Base-by-base conservation (phyloP, 768 basidiomycete species). In the Phylloporus sp. region DNA sequence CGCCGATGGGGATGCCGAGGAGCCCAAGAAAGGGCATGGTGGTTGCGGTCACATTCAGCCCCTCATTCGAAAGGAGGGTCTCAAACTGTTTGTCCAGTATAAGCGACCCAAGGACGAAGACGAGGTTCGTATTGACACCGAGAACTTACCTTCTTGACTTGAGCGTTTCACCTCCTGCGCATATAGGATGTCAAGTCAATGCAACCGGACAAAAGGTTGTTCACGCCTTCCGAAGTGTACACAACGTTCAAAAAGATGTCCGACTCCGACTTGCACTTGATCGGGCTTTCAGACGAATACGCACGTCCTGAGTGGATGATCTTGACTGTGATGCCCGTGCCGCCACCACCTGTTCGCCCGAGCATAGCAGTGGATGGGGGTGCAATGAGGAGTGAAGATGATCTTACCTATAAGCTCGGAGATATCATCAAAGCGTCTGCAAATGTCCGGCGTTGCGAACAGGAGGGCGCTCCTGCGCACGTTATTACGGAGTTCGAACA, bases 291-390 rank as follows among this genome's bases (percentile, higher is more conserved):
- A 22, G 90, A 93, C 48, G 90, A 91, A 63, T 98, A 96, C 63
- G 95, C 96, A 7, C 82, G 94, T 33, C 96, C 96, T 3, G 92
- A 97, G 60, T 99, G 96, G 96, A 98, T 99, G 96, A 96, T 99
- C 55, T 72, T 98, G 33, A 98, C 96, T 0, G 92, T 97, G 29
- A 78, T 98, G 65, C 96, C 96, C 28, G 95, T 99, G 0, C 96
- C 96, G 2, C 96, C 96, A 2, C 95, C 95, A 6, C 92, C 96
- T 8, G 96, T 99, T 44, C 90, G 96, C 39, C 96, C 96, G 0
- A 95, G 92, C 69, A 97, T 99, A 47, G 87, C 95, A 11, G 90
- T 97, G 23, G 95, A 98, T 57, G 95, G 95, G 18, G 94, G 95
- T 42, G 85, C 89, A 2, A 92, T 95, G 86, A 81, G 94, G 34